These are phyloP conservation scores for Annona cherimola DNA, from an alignment of 164 flowering plant species.

Conservation along the genomic window DNA sequence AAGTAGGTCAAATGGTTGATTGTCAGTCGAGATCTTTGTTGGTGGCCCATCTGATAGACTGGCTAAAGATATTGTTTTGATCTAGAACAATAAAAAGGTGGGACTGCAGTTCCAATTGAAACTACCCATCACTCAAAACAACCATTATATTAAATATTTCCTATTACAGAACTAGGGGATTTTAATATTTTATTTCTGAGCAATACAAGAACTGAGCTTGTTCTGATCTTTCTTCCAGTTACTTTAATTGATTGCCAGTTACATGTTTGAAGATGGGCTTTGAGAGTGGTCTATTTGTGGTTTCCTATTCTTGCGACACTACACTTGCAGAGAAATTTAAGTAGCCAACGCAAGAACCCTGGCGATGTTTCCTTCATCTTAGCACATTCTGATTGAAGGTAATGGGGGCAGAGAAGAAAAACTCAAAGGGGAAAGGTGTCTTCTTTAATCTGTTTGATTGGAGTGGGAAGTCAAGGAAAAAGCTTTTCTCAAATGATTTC, in stretches of 20 bases:
- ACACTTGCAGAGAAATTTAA: neutral
- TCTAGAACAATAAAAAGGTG: neutral
- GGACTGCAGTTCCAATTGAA: neutral
- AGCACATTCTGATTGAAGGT: neutral
- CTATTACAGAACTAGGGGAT: neutral
- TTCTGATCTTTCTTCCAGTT: neutral
- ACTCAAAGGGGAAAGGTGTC: constrained; percentile 46
- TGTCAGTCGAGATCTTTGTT: neutral
- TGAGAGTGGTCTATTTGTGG: neutral
- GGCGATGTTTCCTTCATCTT: neutral
- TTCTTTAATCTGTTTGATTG: constrained; percentile 90
- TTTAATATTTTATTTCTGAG: neutral
- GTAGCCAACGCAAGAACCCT: neutral
- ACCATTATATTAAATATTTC: neutral
- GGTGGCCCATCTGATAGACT: neutral
- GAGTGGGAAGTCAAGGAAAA: constrained; percentile 86
- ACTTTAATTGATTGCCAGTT: neutral
- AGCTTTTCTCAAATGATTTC: constrained; percentile 66
- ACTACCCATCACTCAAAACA: neutral
- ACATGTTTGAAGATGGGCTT: neutral
- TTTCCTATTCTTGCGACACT: neutral
- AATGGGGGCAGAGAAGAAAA: constrained; percentile 12
- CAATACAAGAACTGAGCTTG: neutral
- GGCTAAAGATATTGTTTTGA: neutral
- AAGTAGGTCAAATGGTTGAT: neutral